phyloP scores from a whole-genome alignment of 306 rosid species.

The Crataegus laevigata region DNA sequence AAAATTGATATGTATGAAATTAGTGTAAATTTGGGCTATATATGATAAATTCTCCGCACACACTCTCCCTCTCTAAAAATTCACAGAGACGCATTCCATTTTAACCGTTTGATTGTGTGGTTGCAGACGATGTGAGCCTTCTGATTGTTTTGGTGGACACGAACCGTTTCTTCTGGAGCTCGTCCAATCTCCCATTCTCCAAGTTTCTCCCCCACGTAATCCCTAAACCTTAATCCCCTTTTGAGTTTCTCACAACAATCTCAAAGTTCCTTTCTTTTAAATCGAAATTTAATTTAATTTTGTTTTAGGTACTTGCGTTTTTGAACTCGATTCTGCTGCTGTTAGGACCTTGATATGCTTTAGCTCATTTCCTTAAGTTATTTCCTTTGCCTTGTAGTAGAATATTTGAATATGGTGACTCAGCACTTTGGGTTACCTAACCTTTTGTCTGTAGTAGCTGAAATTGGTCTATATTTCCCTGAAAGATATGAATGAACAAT shows the following conservation, averaged over 20 bases:
- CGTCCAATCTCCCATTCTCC: conserved; percentile 60
- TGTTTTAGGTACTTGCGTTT: conserved; percentile 62
- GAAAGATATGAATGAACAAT: no score
- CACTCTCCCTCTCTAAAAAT: background rate
- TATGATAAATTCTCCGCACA: no score
- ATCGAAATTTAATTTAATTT: background rate
- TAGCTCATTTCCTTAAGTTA: no score
- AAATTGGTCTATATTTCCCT: no score
- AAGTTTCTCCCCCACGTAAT: conserved; percentile 79
- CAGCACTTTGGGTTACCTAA: no score
- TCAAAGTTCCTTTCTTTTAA: background rate
- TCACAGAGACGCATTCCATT: background rate
- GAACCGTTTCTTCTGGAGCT: conserved; percentile 81
- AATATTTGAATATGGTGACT: no score
- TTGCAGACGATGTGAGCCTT: conserved; percentile 89
- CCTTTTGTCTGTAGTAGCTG: no score
- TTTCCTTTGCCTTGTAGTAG: no score
- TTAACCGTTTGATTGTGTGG: background rate
- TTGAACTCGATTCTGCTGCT: conserved; percentile 71
- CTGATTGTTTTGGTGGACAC: conserved; percentile 73
- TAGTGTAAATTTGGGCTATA: no score
- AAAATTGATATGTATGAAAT: no score
- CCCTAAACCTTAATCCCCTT: conserved; percentile 7
- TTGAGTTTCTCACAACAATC: background rate
- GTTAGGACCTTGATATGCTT: no score